Evolutionary conservation across 805 yeast genomes (phyloP).

Genomic region (Monosporozyma aerobia): DNA sequence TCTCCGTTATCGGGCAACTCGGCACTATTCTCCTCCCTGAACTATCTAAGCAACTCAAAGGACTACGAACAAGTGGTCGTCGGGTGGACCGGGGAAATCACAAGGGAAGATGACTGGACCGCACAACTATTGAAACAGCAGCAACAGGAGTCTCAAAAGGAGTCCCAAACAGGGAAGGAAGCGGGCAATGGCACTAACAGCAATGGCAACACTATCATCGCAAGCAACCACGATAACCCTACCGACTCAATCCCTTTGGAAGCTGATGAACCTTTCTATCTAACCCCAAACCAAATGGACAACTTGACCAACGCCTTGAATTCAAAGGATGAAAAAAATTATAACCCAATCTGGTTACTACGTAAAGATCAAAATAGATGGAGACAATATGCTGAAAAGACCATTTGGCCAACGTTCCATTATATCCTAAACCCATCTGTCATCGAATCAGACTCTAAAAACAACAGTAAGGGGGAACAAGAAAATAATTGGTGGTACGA

Average conservation of each 20-base stretch:
- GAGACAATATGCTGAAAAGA: conserved; percentile 84
- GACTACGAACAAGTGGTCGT: conserved; percentile 83
- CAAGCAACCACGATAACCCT: background rate
- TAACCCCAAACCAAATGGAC: conserved; percentile 46
- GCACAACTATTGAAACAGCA: background rate
- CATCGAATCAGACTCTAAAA: conserved; percentile 1
- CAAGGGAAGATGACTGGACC: conserved; percentile 5
- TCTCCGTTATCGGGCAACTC: conserved; percentile 71
- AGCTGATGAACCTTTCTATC: conserved; percentile 40
- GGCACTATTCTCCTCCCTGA: conserved; percentile 70
- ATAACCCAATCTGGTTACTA: conserved; percentile 76
- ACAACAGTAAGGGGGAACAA: conserved; percentile 27
- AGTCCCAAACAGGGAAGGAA: too few species aligned
- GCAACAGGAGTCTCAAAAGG: background rate
- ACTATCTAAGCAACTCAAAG: conserved; percentile 47
- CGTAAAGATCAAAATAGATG: conserved; percentile 73
- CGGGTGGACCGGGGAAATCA: conserved; percentile 93
- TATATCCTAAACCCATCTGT: conserved; percentile 74
- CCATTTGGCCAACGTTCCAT: conserved; percentile 91
- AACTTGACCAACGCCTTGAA: conserved; percentile 21
- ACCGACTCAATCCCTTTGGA: background rate
- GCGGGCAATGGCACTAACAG: background rate
- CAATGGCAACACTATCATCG: background rate
- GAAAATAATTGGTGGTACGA: conserved; percentile 80
- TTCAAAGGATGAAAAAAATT: conserved; percentile 37